Evolutionary conservation across 2,329 filamentous ascomycete species (phyloP), one percentile per base, ranked within the genome.

Genomic region (Thielaviopsis punctulata): DNA sequence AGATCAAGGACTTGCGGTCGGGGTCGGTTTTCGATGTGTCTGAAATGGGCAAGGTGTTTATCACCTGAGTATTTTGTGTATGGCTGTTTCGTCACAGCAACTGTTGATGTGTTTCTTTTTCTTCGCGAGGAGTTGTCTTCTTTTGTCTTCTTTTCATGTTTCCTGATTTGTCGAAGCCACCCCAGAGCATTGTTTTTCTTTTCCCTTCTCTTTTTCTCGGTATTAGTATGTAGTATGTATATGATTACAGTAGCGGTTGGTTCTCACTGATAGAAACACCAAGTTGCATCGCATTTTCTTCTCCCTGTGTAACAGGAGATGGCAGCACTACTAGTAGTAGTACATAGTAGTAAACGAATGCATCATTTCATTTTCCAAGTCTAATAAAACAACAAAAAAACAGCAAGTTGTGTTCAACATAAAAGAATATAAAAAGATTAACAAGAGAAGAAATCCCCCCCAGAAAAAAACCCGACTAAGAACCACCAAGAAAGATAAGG

Each of bases 31-130:
- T 75, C 61, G 65, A 71, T 1, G 68, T 72, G 51, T 71, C 73
- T 1, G 71, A 77, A 52, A 68, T 92, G 54, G 84, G 84, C 70
- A 95, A 93, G 70, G 88, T 96, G 21, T 98, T 82, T 63, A 95
- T 96, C 55, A 86, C 86, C 51, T 95, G 68, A 19, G n/a, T 24
- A 24, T n/a, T 13, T 39, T 12, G n/a, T n/a, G n/a, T n/a, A n/a
- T n/a, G n/a, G n/a, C n/a, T n/a, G n/a, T n/a, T n/a, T n/a, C n/a
- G n/a, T n/a, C n/a, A n/a, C n/a, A n/a, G n/a, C n/a, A n/a, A n/a
- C n/a, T 8, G 13, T 45, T 22, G 43, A 15, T 22, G 21, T 3
- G 27, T 9, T 10, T 22, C 21, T 19, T 45, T 45, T 15, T 8
- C n/a, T 43, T 10, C n/a, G 39, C 19, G 6, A 2, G 19, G 18